Conservation (phyloP, 2,329 filamentous ascomycete genomes). For the Rasamsonia emersonii region DNA sequence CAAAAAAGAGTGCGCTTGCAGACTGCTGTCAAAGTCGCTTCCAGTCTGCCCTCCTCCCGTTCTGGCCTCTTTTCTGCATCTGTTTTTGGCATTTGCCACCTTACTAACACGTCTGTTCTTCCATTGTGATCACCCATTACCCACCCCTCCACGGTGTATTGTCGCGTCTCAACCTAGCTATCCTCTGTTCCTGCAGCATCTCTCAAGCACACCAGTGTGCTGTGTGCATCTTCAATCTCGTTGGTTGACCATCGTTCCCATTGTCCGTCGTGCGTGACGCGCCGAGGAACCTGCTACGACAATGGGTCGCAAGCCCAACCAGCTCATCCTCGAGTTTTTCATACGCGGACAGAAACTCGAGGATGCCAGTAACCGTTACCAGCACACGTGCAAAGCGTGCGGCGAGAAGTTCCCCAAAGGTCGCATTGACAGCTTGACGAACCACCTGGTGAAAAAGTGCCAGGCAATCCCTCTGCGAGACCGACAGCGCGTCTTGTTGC, state of each 20-base stretch:
- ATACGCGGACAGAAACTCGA: slow-evolving; percentile 76
- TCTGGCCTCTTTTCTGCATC: too few species aligned
- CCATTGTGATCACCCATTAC: too few species aligned
- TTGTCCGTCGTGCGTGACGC: slow-evolving; percentile 1
- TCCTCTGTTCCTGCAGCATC: too few species aligned
- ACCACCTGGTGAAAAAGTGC: slow-evolving; percentile 79
- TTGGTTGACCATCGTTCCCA: not conserved
- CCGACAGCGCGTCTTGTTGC: slow-evolving; percentile 64
- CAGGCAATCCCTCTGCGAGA: slow-evolving; percentile 67
- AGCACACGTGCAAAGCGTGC: slow-evolving; percentile 81
- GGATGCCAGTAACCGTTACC: slow-evolving; percentile 85
- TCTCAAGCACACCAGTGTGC: not conserved
- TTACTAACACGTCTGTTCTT: too few species aligned
- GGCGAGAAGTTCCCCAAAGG: slow-evolving; percentile 87
- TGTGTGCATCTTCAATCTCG: not conserved
- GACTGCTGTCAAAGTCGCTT: too few species aligned
- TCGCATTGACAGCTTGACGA: slow-evolving; percentile 70
- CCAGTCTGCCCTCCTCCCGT: too few species aligned
- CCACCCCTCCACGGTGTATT: too few species aligned
- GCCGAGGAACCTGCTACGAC: slow-evolving; percentile 14
- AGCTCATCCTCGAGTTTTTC: slow-evolving; percentile 81
- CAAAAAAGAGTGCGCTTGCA: too few species aligned
- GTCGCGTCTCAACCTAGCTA: not conserved
- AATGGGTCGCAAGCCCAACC: slow-evolving; percentile 79
- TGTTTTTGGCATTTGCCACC: too few species aligned